Evolutionary conservation across 164 flowering plant species (phyloP).

Genomic region (Berberis vulgaris): DNA sequence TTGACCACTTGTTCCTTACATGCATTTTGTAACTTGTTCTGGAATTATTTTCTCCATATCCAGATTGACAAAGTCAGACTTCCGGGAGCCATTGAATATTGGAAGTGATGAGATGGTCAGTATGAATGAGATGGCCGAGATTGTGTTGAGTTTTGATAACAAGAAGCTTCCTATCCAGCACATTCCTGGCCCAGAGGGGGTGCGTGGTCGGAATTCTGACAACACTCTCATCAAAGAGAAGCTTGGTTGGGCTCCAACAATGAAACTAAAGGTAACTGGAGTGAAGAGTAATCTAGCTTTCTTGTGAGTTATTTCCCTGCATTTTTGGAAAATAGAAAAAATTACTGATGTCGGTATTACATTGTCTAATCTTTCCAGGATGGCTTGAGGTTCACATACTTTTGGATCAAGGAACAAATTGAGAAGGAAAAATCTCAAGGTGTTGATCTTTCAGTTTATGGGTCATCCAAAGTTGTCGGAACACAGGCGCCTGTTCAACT

Average conservation of each 20-base stretch:
- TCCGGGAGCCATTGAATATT: slow-evolving; percentile 89
- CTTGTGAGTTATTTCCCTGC: background rate
- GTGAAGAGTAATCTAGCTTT: background rate
- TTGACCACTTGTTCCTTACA: background rate
- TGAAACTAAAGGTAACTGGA: slow-evolving; percentile 70
- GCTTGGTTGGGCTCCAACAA: slow-evolving; percentile 95
- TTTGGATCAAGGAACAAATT: slow-evolving; percentile 91
- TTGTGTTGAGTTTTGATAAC: slow-evolving; percentile 80
- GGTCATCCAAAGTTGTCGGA: slow-evolving; percentile 92
- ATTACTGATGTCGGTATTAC: background rate
- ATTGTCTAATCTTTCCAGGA: slow-evolving; percentile 40
- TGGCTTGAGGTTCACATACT: slow-evolving; percentile 86
- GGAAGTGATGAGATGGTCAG: slow-evolving; percentile 99
- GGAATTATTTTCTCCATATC: slow-evolving; percentile 6
- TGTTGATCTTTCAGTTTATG: slow-evolving; percentile 54
- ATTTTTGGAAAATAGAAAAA: background rate
- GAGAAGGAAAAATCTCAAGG: slow-evolving; percentile 86
- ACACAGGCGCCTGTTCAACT: slow-evolving; percentile 97
- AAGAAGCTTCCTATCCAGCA: slow-evolving; percentile 86
- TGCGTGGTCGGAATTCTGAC: slow-evolving; percentile 94
- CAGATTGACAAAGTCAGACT: slow-evolving; percentile 92
- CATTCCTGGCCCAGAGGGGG: slow-evolving; percentile 97
- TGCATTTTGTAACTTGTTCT: background rate
- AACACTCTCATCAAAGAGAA: slow-evolving; percentile 89
- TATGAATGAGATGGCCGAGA: slow-evolving; percentile 99